These are phyloP conservation scores for Claviceps cyperi DNA, from an alignment of 2,329 filamentous ascomycete genomes.

Conservation along the genomic window DNA sequence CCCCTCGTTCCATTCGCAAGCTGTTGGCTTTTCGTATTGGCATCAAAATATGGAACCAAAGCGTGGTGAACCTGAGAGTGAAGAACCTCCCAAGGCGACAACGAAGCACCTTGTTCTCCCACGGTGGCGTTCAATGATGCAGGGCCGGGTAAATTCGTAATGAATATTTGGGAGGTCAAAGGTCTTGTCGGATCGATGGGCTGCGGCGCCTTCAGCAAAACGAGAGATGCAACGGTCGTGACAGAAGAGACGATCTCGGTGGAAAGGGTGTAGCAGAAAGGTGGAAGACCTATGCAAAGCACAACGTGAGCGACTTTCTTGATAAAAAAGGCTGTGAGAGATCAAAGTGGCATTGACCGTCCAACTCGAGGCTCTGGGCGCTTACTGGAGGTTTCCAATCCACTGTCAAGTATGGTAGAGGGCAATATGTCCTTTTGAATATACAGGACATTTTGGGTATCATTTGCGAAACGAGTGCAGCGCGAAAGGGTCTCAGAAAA, in stretches of 20 bases:
- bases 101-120: constrained; percentile 54
- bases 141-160: constrained; percentile 79
- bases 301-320: not conserved
- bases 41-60: constrained; percentile 92
- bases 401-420: constrained; percentile 37
- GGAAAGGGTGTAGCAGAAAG: constrained; percentile 66
- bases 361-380: not conserved
- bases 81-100: constrained; percentile 82
- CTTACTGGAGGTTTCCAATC: constrained; percentile 30
- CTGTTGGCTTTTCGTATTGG: constrained; percentile 75
- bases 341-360: not conserved
- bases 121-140: constrained; percentile 52
- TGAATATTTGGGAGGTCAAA: constrained; percentile 77
- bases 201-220: constrained; percentile 77
- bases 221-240: constrained; percentile 73
- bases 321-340: not conserved
- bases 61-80: constrained; percentile 86
- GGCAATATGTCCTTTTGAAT: constrained; percentile 67
- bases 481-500: constrained; percentile 71
- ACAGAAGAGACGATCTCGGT: constrained; percentile 67
- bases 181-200: constrained; percentile 74
- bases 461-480: constrained; percentile 78
- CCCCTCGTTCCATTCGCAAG: constrained; percentile 49
- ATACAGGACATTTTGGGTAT: constrained; percentile 78
- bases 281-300: constrained; percentile 24